Conservation (phyloP, 2,329 filamentous ascomycete species). For the Trichophyton benhamiae region DNA sequence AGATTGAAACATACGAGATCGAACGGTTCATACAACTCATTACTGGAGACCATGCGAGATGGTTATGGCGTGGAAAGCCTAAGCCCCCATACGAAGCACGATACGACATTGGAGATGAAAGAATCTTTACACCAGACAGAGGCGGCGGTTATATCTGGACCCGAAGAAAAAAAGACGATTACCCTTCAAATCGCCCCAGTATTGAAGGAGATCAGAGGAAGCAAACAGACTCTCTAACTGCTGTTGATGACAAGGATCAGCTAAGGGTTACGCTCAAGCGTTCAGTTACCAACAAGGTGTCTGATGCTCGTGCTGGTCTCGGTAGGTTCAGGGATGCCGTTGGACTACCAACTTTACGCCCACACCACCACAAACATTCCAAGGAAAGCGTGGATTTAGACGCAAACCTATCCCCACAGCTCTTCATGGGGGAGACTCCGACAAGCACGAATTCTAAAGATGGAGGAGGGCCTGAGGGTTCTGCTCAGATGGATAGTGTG, state of each 20-base stretch:
- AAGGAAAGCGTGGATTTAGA: slow-evolving; percentile 25
- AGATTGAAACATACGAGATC: slow-evolving; percentile 83
- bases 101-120: slow-evolving; percentile 25
- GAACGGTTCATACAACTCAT: slow-evolving; percentile 68
- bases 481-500: background rate
- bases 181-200: slow-evolving; percentile 20
- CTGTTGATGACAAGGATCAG: slow-evolving; percentile 30
- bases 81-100: slow-evolving; percentile 39
- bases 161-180: slow-evolving; percentile 26
- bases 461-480: background rate
- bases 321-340: slow-evolving; percentile 79
- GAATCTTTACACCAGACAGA: slow-evolving; percentile 35
- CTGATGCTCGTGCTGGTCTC: slow-evolving; percentile 68
- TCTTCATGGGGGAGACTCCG: background rate
- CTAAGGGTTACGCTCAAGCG: slow-evolving; percentile 59
- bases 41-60: slow-evolving; percentile 74
- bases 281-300: slow-evolving; percentile 65
- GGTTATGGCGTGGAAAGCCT: slow-evolving; percentile 88
- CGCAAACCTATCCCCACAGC: background rate
- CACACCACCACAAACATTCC: slow-evolving; percentile 28
- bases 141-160: slow-evolving; percentile 37
- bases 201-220: slow-evolving; percentile 23
- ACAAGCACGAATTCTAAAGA: background rate
- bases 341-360: slow-evolving; percentile 37
- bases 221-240: slow-evolving; percentile 18